Percentiles rank a stretch among this genome's conserved stretches.
Conservation (phyloP, 2,329 filamentous ascomycete genomes). For the Pseudocercospora eumusae region DNA sequence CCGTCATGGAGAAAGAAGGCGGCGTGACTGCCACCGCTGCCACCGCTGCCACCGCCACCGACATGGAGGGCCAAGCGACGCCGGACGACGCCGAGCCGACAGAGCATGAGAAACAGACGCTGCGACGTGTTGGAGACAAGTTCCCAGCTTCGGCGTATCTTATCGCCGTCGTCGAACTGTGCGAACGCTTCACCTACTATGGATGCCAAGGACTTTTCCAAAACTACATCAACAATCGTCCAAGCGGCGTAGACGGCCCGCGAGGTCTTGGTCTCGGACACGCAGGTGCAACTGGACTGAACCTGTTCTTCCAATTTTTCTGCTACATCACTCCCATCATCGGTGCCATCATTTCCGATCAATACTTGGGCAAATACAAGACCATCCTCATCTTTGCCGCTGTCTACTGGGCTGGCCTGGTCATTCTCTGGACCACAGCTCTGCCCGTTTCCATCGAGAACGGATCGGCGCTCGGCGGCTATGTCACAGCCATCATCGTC, state of each 20-base stretch:
- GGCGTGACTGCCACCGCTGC: too few relatives aligned
- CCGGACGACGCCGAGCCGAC: constrained; percentile 44
- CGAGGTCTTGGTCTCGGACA: constrained; percentile 47
- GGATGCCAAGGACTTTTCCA: constrained; percentile 51
- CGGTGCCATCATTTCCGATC: constrained; percentile 61
- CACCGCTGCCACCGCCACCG: too few relatives aligned
- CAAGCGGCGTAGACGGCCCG: constrained; percentile 43
- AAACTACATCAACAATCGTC: constrained; percentile 52
- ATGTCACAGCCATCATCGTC: constrained; percentile 65
- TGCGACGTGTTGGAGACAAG: constrained; percentile 50
- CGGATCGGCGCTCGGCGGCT: constrained; percentile 62
- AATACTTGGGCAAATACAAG: constrained; percentile 67
- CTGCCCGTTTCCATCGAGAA: constrained; percentile 64
- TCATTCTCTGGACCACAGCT: constrained; percentile 66
- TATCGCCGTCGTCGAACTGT: constrained; percentile 53
- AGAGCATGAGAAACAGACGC: constrained; percentile 46
- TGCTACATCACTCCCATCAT: constrained; percentile 52
- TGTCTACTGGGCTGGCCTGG: constrained; percentile 66
- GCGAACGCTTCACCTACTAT: constrained; percentile 51
- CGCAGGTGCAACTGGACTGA: constrained; percentile 45
- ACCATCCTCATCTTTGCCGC: constrained; percentile 68
- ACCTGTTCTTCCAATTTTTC: constrained; percentile 53
- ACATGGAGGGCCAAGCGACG: constrained; percentile 28
- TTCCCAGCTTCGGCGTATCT: constrained; percentile 51
- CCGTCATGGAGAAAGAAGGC: constrained; percentile 22